phyloP scores from a whole-genome alignment of 331 rosid species.

The Saraca asoca region DNA sequence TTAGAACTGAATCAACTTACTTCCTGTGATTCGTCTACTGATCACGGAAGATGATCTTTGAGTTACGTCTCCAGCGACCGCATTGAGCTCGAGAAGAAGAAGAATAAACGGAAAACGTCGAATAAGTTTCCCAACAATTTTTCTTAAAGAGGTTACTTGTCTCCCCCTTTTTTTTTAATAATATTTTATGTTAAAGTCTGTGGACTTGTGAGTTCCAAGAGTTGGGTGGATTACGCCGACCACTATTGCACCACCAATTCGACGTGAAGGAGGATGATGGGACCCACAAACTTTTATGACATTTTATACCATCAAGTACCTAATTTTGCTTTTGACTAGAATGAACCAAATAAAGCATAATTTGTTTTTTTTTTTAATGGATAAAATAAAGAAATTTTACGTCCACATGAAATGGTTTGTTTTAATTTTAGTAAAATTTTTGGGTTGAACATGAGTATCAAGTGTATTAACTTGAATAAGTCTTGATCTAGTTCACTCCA shows the following conservation, averaged over 20 bases:
- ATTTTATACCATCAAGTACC: no score
- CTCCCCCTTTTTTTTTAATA: not conserved
- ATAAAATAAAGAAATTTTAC: no score
- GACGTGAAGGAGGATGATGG: not conserved
- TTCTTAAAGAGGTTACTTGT: not conserved
- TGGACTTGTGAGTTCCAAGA: not conserved
- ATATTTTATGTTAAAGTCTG: no score
- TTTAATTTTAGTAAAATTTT: no score
- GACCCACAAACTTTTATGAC: not conserved
- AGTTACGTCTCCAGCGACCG: not conserved
- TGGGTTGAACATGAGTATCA: no score
- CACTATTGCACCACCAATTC: not conserved
- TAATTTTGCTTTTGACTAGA: no score
- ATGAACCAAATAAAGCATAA: no score
- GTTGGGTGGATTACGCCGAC: not conserved
- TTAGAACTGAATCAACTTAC: constrained; percentile 26
- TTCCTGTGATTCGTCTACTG: not conserved
- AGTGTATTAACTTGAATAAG: no score
- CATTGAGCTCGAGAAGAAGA: not conserved
- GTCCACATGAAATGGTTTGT: no score
- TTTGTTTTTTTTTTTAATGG: no score
- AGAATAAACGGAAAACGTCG: not conserved
- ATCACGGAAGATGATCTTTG: no score
- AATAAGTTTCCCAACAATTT: constrained; percentile 4
- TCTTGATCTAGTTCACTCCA: no score